These are phyloP conservation scores for Mrakia hoshinonis DNA, from an alignment of 768 basidiomycete genomes.

Conservation along the genomic window DNA sequence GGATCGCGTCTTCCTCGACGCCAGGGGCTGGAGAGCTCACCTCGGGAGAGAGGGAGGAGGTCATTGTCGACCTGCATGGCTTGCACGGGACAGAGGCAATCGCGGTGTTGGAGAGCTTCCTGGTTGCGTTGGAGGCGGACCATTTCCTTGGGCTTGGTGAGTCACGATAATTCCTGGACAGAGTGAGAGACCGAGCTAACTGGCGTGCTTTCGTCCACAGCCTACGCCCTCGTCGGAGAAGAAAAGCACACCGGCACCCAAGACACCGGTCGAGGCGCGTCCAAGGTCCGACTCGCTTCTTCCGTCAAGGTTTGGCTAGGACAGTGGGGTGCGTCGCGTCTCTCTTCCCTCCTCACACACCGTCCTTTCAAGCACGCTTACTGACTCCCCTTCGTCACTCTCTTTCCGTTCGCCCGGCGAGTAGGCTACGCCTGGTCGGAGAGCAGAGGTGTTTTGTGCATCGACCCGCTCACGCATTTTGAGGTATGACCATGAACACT, in stretches of 20 bases:
- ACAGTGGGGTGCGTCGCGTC: constrained; percentile 50
- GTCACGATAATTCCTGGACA: constrained; percentile 34
- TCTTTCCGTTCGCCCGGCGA: no score
- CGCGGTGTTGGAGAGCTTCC: constrained; percentile 79
- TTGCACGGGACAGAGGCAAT: constrained; percentile 81
- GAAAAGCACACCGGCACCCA: constrained; percentile 94
- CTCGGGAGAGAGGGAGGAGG: constrained; percentile 83
- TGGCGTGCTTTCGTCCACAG: constrained; percentile 43
- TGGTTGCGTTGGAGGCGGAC: constrained; percentile 80
- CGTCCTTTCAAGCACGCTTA: neutral
- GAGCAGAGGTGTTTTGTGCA: constrained; percentile 77
- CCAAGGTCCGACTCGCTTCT: constrained; percentile 69
- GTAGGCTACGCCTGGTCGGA: constrained; percentile 87
- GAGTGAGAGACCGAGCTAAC: neutral
- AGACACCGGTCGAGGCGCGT: constrained; percentile 67
- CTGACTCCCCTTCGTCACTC: neutral
- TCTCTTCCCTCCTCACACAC: neutral
- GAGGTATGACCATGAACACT: constrained; percentile 6
- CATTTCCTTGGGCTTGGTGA: constrained; percentile 76
- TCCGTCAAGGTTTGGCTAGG: constrained; percentile 86
- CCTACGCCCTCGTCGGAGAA: constrained; percentile 85
- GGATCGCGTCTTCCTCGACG: constrained; percentile 52
- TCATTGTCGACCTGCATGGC: constrained; percentile 54
- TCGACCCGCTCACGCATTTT: constrained; percentile 47
- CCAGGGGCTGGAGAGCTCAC: constrained; percentile 50